Base-by-base conservation (phyloP, 2,329 filamentous ascomycete species). In the Arthrobotrys sinensis region DNA sequence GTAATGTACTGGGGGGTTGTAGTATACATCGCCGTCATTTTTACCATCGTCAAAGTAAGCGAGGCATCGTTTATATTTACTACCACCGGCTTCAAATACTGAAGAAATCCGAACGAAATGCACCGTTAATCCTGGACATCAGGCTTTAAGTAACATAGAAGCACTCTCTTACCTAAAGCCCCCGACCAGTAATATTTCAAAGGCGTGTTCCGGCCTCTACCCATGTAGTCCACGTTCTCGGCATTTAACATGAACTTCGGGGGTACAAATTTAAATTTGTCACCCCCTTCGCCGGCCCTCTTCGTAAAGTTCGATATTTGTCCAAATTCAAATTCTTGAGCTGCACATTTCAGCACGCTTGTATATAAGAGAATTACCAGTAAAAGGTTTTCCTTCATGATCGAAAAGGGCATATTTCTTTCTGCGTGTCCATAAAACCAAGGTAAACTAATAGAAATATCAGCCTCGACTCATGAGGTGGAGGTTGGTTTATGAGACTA, bases 121-220 rank as follows among this genome's bases (percentile, higher is more conserved):
- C 24, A 2, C 4, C 24, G 24, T 28, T 28, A 28, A 4, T 28
- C 24, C 4, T 4, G 4, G 24, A 28, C 24, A 28, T 4, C 24
- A 28, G 24, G 24, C 24, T 38, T 38, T 6, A 38, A 38, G 36
- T 38, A 8, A 38, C 8, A 6, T 12, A 10, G 36, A 3, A 12
- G 36, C 36, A 38, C 36, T 28, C 36, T 8, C 40, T 62, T 69
- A 69, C 66, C 21, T 60, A 69, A n/a, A n/a, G 66, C 21, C 14
- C 66, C 66, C 11, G 66, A 60, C 66, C 66, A 69, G 16, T 34
- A 12, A 50, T 60, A 69, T n/a, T 40, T 16, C 1, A 69, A 19
- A n/a, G 52, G 52, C 8, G 62, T 14, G 14, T 60, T n/a, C 1
- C 24, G 3, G n/a, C 19, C 34, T 4, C 48, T 66, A 3, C 14